phyloP scores from a whole-genome alignment of 176 grass and related monocot species.

The Pharus latifolius region DNA sequence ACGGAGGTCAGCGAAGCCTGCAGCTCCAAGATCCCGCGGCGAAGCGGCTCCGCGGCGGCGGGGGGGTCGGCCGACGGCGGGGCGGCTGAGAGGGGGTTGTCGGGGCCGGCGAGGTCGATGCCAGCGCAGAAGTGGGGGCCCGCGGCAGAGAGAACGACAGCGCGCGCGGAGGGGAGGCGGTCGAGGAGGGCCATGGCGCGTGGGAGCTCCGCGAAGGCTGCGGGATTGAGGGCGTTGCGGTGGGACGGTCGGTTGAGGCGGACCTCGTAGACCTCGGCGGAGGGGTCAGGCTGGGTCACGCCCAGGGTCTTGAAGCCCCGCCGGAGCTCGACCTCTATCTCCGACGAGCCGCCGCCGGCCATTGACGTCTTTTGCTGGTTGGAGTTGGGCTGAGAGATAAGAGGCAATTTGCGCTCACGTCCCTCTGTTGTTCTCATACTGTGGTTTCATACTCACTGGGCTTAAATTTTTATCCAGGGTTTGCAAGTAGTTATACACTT shows the following conservation, averaged over 20 bases:
- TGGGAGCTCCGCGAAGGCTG: conserved; percentile 66
- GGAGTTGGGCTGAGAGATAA: too few relatives aligned
- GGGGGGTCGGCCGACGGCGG: conserved; percentile 13
- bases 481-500: too few relatives aligned
- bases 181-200: conserved; percentile 73
- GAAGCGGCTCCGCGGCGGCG: conserved; percentile 30
- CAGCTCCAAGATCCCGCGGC: conserved; percentile 43
- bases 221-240: conserved; percentile 66
- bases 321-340: conserved; percentile 48
- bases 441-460: too few relatives aligned
- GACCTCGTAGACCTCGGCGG: conserved; percentile 44
- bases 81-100: conserved; percentile 5
- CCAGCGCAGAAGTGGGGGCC: conserved; percentile 79
- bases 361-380: background rate
- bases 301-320: conserved; percentile 54
- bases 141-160: conserved; percentile 41
- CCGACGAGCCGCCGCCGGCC: conserved; percentile 23
- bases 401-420: too few relatives aligned
- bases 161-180: conserved; percentile 49
- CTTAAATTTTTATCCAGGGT: too few relatives aligned
- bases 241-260: conserved; percentile 64
- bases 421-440: too few relatives aligned
- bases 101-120: conserved; percentile 54
- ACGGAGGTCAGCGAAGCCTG: conserved; percentile 51
- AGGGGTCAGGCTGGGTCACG: conserved; percentile 39